Evolutionary conservation across 768 basidiomycete genomes (phyloP).

Genomic region (Mycena haematopus): DNA sequence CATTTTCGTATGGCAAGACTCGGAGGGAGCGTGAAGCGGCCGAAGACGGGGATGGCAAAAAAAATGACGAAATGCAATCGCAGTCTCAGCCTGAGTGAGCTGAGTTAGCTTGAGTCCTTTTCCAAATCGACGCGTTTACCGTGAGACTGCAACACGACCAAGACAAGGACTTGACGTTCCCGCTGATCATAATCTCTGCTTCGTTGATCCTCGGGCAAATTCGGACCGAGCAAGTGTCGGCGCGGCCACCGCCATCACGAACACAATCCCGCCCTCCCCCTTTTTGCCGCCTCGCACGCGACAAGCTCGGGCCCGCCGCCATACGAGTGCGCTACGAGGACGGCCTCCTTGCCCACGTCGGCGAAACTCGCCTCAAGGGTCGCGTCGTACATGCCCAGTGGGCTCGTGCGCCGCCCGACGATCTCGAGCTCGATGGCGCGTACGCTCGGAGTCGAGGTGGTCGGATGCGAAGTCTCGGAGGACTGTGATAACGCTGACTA

Average conservation of each 20-base stretch:
- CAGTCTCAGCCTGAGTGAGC: background rate
- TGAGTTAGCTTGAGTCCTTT: no score
- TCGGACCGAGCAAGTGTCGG: no score
- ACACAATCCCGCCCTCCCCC: background rate
- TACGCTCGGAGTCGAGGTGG: no score
- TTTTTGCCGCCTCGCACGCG: background rate
- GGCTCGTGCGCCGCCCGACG: background rate
- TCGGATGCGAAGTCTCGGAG: no score
- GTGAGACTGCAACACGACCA: no score
- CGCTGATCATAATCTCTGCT: no score
- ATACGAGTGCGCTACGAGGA: background rate
- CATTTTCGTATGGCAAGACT: no score
- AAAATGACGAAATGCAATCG: no score
- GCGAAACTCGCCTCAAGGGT: background rate
- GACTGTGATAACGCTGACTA: no score
- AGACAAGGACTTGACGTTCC: background rate
- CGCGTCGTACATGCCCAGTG: background rate
- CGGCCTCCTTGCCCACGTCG: background rate
- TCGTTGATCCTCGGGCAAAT: background rate
- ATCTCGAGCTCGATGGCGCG: background rate
- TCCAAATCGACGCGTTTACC: no score
- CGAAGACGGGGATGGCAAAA: no score
- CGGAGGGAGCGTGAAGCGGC: no score
- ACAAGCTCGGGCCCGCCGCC: background rate
- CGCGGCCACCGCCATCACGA: background rate